Percentiles rank a stretch among this genome's conserved stretches.
These are phyloP conservation scores for Musa itinerans DNA, from an alignment of 176 grass and related monocot species.

Conservation along the genomic window DNA sequence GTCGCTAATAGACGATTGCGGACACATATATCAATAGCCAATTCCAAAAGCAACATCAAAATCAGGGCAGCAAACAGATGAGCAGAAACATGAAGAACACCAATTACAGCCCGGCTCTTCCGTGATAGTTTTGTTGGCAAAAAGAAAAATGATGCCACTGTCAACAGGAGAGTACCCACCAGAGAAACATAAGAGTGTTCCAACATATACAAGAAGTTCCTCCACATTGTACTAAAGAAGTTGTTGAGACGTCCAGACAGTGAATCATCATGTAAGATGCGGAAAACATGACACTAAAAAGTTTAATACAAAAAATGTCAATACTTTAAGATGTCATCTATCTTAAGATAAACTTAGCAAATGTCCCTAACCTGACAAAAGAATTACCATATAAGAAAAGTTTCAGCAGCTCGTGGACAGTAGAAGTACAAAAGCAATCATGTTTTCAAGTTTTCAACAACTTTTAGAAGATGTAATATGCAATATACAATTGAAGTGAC, in stretches of 20 bases:
- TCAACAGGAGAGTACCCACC: slow-evolving; percentile 45
- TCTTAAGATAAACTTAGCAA: not conserved
- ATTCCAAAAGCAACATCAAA: slow-evolving; percentile 91
- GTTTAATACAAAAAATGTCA: slow-evolving; percentile 25
- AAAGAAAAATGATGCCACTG: slow-evolving; percentile 82
- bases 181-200: slow-evolving; percentile 85
- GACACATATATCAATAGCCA: slow-evolving; percentile 95
- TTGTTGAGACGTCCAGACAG: slow-evolving; percentile 62
- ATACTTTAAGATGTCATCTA: not conserved
- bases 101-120: slow-evolving; percentile 65
- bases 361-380: not conserved
- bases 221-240: slow-evolving; percentile 77
- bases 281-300: slow-evolving; percentile 66
- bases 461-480: not conserved
- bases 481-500: not conserved
- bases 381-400: not conserved
- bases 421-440: not conserved
- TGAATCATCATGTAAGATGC: slow-evolving; percentile 60
- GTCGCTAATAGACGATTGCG: slow-evolving; percentile 84
- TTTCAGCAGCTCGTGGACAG: not conserved
- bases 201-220: slow-evolving; percentile 75
- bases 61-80: slow-evolving; percentile 84
- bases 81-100: slow-evolving; percentile 80
- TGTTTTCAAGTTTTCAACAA: not conserved
- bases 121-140: slow-evolving; percentile 90